Conservation (phyloP, 768 basidiomycete genomes). For the Cantharellus cinnabarinus region DNA sequence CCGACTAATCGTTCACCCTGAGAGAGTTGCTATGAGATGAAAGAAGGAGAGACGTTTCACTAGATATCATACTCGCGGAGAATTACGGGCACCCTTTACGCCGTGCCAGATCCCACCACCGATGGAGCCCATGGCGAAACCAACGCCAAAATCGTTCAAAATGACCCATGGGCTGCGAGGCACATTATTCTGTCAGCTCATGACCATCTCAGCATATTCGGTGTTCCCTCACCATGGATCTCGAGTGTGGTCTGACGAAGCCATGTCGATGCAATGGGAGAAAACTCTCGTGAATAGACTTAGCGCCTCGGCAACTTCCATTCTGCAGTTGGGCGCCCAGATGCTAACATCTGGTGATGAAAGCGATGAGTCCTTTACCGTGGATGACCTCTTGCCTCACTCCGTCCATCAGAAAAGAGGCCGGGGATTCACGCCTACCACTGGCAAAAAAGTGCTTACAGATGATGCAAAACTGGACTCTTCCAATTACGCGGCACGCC, state of each 20-base stretch:
- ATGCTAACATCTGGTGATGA: neutral
- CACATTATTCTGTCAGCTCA: neutral
- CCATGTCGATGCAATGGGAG: conserved; percentile 26
- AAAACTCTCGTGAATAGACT: neutral
- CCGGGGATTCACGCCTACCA: neutral
- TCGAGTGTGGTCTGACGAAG: conserved; percentile 80
- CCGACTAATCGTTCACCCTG: conserved; percentile 90
- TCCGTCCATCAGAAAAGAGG: neutral
- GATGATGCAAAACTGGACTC: neutral
- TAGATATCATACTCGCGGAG: conserved; percentile 50
- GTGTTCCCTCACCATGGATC: conserved; percentile 56
- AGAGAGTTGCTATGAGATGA: neutral
- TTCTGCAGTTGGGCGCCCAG: neutral
- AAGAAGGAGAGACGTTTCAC: neutral
- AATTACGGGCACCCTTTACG: conserved; percentile 93
- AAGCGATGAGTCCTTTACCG: neutral
- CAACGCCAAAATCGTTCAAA: conserved; percentile 94
- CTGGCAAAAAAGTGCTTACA: too few species aligned
- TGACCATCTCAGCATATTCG: neutral
- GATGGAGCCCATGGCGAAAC: conserved; percentile 93
- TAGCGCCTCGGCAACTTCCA: neutral
- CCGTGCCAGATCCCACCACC: conserved; percentile 98
- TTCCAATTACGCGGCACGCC: conserved; percentile 39
- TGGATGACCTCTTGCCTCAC: neutral
- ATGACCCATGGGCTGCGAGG: conserved; percentile 81